Percentiles rank a stretch among this genome's conserved stretches.
phyloP scores from a whole-genome alignment of 164 flowering plant genomes.

The Malania oleifera region DNA sequence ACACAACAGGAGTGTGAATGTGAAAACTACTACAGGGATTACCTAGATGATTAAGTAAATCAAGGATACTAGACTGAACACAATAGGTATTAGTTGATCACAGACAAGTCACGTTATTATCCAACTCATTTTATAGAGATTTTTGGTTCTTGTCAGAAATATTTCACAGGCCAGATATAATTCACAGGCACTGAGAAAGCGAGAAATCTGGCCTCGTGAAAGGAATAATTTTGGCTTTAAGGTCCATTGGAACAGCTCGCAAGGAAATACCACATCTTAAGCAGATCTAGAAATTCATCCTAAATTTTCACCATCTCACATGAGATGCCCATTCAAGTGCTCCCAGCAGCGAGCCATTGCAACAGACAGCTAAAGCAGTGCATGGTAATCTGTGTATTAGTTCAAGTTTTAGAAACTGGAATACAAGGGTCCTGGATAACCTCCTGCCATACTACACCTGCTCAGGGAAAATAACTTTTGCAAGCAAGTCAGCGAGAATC shows the following conservation, averaged over 20 bases:
- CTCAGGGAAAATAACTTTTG: conserved; percentile 80
- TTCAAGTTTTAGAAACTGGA: not conserved
- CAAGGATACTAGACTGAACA: not conserved
- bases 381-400: no score
- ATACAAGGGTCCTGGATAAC: no score
- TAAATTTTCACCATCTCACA: no score
- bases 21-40: not conserved
- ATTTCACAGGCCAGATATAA: no score
- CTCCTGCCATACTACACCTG: conserved; percentile 42
- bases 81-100: not conserved
- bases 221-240: not conserved
- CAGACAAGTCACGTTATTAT: not conserved
- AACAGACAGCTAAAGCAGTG: not conserved
- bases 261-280: no score
- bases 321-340: no score
- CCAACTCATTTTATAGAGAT: not conserved
- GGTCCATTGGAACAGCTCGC: conserved; percentile 1
- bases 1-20: conserved; percentile 1
- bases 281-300: no score
- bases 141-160: not conserved
- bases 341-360: no score
- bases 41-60: not conserved
- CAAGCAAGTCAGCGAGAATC: conserved; percentile 91
- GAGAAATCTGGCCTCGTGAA: not conserved
- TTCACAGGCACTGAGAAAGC: no score